A percentile compares a stretch with the other conserved stretches of the same genome.
phyloP scores from a whole-genome alignment of 495 filamentous ascomycete species.

The Podospora pseudocomata region DNA sequence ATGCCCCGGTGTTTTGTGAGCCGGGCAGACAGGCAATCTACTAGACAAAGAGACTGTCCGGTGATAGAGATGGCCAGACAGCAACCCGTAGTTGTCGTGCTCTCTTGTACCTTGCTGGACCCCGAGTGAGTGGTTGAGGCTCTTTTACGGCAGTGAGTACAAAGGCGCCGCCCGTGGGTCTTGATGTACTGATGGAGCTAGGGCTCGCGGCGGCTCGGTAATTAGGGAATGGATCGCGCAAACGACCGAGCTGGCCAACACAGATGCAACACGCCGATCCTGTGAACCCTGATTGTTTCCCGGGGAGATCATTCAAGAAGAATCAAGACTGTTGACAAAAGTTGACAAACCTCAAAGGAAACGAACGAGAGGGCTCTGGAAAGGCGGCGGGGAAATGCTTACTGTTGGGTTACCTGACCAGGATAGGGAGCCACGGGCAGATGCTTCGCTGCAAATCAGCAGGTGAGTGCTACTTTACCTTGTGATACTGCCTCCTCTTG shows the following conservation, averaged over 20 bases:
- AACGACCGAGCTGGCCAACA: not conserved
- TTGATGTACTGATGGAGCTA: not conserved
- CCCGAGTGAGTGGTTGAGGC: not conserved
- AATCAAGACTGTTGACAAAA: not conserved
- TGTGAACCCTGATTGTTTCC: constrained; percentile 1
- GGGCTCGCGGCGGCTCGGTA: not conserved
- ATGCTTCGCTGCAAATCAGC: not conserved
- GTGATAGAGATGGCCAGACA: not conserved
- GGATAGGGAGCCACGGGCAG: not conserved
- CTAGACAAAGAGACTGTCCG: not conserved
- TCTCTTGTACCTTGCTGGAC: not conserved
- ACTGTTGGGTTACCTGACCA: not conserved
- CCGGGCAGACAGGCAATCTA: not conserved
- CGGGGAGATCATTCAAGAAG: not conserved
- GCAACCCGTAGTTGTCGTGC: not conserved
- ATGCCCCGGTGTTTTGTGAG: not conserved
- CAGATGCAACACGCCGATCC: constrained; percentile 3
- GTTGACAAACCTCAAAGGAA: not conserved
- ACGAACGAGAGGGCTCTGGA: not conserved
- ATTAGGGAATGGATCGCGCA: not conserved
- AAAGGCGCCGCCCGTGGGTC: not conserved
- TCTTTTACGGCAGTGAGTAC: not conserved
- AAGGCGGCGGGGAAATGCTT: not conserved
- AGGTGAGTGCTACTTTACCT: not conserved
- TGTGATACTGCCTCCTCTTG: not conserved